Evolutionary conservation across 1,139 yeast species (phyloP).

Genomic region (Geotrichum candidum): DNA sequence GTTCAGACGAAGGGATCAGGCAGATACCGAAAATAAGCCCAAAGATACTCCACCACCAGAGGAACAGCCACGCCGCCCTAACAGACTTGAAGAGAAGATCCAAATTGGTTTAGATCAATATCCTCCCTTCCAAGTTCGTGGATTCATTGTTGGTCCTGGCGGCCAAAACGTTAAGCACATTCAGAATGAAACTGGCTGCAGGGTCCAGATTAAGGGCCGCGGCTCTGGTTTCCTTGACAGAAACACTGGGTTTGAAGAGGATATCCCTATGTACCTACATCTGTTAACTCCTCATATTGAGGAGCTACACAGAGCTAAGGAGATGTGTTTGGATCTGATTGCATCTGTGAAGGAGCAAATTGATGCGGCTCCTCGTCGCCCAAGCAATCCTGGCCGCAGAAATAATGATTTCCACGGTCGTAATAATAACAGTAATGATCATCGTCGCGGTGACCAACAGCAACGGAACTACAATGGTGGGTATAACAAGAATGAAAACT

Average conservation of each 20-base stretch:
- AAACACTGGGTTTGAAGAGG: slow-evolving; percentile 33
- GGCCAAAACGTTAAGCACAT: slow-evolving; percentile 40
- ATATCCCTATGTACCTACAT: slow-evolving; percentile 33
- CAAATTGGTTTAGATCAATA: slow-evolving; percentile 25
- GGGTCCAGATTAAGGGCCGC: slow-evolving; percentile 36
- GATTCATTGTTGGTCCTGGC: slow-evolving; percentile 34
- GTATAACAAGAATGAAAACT: background rate
- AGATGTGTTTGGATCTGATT: slow-evolving; percentile 33
- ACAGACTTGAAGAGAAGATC: slow-evolving; percentile 30
- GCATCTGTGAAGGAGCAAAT: slow-evolving; percentile 31
- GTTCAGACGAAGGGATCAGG: slow-evolving; percentile 24
- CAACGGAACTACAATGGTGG: background rate
- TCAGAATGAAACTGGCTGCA: slow-evolving; percentile 32
- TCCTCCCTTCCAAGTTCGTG: slow-evolving; percentile 30
- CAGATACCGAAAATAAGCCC: slow-evolving; percentile 10
- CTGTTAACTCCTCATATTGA: slow-evolving; percentile 28
- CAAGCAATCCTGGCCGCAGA: slow-evolving; percentile 4
- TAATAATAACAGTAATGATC: background rate
- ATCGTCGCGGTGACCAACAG: background rate
- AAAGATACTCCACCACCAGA: background rate
- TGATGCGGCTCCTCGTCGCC: slow-evolving; percentile 16
- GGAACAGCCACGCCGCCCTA: slow-evolving; percentile 4
- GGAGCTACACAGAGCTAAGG: slow-evolving; percentile 30
- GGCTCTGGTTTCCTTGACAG: slow-evolving; percentile 36
- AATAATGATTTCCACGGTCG: slow-evolving; percentile 1